Evolutionary conservation across 2,329 filamentous ascomycete genomes (phyloP).

Genomic region (Incumbomyces delicatus): DNA sequence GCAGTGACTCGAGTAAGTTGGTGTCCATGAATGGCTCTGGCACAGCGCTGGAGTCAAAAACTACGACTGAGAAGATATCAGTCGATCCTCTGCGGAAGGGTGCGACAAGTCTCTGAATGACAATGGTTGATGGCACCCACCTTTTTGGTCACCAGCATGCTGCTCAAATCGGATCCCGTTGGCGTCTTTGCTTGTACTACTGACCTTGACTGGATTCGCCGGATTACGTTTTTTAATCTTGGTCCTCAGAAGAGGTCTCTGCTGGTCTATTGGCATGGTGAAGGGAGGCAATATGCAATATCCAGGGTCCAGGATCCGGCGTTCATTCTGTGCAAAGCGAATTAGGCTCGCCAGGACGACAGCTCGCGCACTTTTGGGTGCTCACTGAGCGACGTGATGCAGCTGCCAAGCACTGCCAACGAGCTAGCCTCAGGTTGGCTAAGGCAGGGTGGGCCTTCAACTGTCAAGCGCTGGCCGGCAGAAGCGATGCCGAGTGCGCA

Average conservation of each 20-base stretch:
- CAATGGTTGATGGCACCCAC: constrained; percentile 7
- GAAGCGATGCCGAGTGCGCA: too few relatives aligned
- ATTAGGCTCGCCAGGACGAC: too few relatives aligned
- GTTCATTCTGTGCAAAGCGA: too few relatives aligned
- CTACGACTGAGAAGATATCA: constrained; percentile 17
- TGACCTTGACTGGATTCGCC: background rate
- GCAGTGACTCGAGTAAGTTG: constrained; percentile 24
- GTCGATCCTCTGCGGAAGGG: too few relatives aligned
- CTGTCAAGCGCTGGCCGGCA: too few relatives aligned
- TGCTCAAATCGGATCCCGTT: constrained; percentile 6
- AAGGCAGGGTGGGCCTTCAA: too few relatives aligned
- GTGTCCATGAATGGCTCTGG: constrained; percentile 33
- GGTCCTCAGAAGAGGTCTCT: background rate
- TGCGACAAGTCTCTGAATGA: too few relatives aligned
- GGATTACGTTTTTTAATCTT: background rate
- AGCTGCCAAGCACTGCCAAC: too few relatives aligned
- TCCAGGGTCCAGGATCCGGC: background rate
- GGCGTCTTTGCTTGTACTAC: background rate
- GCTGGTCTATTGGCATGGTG: too few relatives aligned
- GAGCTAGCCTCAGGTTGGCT: too few relatives aligned
- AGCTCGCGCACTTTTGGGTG: too few relatives aligned
- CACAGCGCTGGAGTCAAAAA: constrained; percentile 26
- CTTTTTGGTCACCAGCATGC: constrained; percentile 11
- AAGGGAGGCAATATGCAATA: background rate
- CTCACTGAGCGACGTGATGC: too few relatives aligned